Evolutionary conservation across 2,329 filamentous ascomycete species (phyloP), one percentile per base, ranked within the genome.

Genomic region (Paraphaeosphaeria minitans): DNA sequence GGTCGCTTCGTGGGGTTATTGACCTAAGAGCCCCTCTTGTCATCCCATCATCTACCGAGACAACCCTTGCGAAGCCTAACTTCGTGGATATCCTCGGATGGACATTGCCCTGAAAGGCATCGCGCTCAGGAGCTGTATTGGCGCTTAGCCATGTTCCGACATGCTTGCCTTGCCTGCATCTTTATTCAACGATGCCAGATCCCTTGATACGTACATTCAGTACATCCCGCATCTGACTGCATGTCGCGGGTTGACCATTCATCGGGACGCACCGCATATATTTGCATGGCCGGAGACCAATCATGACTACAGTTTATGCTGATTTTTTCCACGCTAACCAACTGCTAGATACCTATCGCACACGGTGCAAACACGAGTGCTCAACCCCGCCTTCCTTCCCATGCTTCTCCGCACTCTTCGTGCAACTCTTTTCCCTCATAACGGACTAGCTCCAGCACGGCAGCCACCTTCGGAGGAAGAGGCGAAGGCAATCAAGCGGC

Each of bases 351-450:
- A 82, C 51, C 74, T 83, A 63, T 81, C 80, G 49, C 73, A 79
- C 69, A 71, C 76, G 58, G 68, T 83, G 62, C 76, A 77, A 62
- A 73, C 69, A 47, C 73, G 65, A 49, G 62, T 83, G 53, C 70
- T 81, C 57, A 76, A 78, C 69, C 77, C 81, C 61, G 70, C 74
- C 62, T 74, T 77, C 59, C 65, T 83, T 33, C 80, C 81, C 56
- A 70, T 75, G 50, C 68, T 81, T 33, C 84, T 94, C 69, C 86
- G 87, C 74, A 85, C 87, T 66, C 83, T 91, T 70, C 90, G 95
- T 74, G 87, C 85, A 69, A 86, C 90, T 60, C 81, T 98, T 56
- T 98, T 97, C 75, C 94, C 95, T 66, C 90, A 92, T 78, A 96
- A 96, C 77, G 83, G 86, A 21, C 88, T 89, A 61, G 89, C 88